These are phyloP conservation scores for Balakata baccata DNA, from an alignment of 345 rosid species.

Conservation along the genomic window DNA sequence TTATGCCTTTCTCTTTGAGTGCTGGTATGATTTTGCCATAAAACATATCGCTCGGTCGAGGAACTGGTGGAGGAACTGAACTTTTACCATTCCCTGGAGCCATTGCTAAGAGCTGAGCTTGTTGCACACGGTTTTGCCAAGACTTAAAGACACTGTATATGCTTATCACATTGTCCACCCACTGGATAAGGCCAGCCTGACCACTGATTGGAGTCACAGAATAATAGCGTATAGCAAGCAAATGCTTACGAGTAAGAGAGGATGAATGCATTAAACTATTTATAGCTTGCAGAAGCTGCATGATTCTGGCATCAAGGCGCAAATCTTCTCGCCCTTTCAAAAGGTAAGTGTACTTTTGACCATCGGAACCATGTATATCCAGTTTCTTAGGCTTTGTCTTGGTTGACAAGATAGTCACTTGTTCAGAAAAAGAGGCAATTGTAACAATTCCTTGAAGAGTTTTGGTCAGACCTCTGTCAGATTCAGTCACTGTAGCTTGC, in stretches of 20 bases:
- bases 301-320: slow-evolving; percentile 96
- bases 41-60: slow-evolving; percentile 96
- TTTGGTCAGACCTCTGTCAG: slow-evolving; percentile 40
- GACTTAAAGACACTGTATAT: slow-evolving; percentile 81
- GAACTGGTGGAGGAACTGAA: slow-evolving; percentile 65
- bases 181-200: slow-evolving; percentile 89
- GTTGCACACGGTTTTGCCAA: slow-evolving; percentile 80
- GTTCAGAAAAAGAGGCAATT: slow-evolving; percentile 67
- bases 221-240: slow-evolving; percentile 68
- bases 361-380: slow-evolving; percentile 83
- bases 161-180: slow-evolving; percentile 88
- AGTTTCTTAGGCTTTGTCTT: slow-evolving; percentile 95
- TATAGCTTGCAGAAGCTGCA: slow-evolving; percentile 90
- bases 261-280: slow-evolving; percentile 65
- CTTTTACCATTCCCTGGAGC: slow-evolving; percentile 51
- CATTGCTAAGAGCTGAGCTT: slow-evolving; percentile 54
- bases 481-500: slow-evolving; percentile 50
- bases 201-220: slow-evolving; percentile 93
- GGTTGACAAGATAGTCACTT: slow-evolving; percentile 70
- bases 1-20: slow-evolving; percentile 90
- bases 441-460: slow-evolving; percentile 64
- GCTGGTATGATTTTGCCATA: slow-evolving; percentile 97
- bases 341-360: slow-evolving; percentile 71
- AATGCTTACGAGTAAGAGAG: slow-evolving; percentile 44
- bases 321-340: slow-evolving; percentile 93